These are phyloP conservation scores for Fraxinus sp. DNA, from an alignment of 305 asterid species.

Conservation along the genomic window DNA sequence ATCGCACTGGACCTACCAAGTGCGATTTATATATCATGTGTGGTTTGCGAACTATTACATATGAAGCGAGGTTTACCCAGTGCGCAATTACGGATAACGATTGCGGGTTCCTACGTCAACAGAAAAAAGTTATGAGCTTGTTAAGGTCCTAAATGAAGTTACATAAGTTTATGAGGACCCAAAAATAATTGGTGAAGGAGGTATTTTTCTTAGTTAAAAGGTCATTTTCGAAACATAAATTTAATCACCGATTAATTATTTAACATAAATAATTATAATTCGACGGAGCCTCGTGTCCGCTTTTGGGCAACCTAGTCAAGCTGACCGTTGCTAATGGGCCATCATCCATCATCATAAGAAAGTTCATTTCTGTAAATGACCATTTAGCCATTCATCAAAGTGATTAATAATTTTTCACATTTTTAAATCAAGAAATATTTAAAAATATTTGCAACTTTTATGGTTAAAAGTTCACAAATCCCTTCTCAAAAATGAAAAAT, in stretches of 20 bases:
- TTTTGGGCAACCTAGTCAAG: not conserved
- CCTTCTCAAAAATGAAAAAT: not conserved
- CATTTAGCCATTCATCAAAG: constrained; percentile 16
- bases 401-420: not conserved
- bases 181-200: not conserved
- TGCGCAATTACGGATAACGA: too few relatives aligned
- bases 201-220: constrained; percentile 21
- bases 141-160: not conserved
- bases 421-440: not conserved
- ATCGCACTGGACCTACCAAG: too few relatives aligned
- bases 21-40: too few relatives aligned
- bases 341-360: constrained; percentile 18
- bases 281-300: not conserved
- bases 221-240: constrained; percentile 38
- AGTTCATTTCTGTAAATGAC: constrained; percentile 9
- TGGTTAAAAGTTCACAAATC: not conserved
- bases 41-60: too few relatives aligned
- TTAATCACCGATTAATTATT: constrained; percentile 26
- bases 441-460: not conserved
- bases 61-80: too few relatives aligned
- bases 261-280: not conserved
- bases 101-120: too few relatives aligned
- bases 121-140: not conserved
- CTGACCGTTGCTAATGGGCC: constrained; percentile 29
- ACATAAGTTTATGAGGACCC: not conserved